Evolutionary conservation across 75 land plant genomes (phyloP), one percentile per base, ranked within the genome.

Genomic region (Gnetum montanum): DNA sequence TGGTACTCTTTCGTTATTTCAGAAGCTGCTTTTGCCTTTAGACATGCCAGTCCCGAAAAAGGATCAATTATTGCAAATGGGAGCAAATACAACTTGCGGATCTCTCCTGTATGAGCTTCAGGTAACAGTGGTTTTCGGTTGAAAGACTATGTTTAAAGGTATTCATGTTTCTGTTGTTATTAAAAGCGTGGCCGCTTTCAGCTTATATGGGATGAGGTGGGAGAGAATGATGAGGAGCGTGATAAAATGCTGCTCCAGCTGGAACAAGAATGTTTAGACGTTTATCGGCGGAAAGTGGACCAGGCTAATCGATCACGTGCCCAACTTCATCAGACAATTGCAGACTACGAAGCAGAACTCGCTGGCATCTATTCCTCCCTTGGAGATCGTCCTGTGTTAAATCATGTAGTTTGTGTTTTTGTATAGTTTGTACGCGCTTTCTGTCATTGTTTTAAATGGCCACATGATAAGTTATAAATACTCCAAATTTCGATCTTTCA

Each of bases 201-300:
- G 98, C 64, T 71, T 47, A 85, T 94, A 43, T 94, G 98, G 98
- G 91, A 94, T 59, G 98, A 94, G 70, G 82, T 94, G 34, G 98
- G 98, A 4, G 91, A 94, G 64, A 59, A 62, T 26, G 96, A 89
- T 62, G 63, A 69, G 24, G 90, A 85, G 18, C 77, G 90, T 46
- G 99, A 94, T 45, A 80, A 75, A 59, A 77, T 94, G 91, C 54
- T 94, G 34, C 69, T 84, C 48, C 81, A 94, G 70, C 60, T 94
- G 20, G 91, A 94, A 58, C 77, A 80, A 47, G 96, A 94, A 36
- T 94, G 99, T 45, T 41, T 94, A 24, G 96, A 94, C 48, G 96
- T 90, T 3, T 94, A 94, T 62, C 69, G 83, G 49, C 79, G 91
- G 54, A 94, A 90, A 61, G 99, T 94, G 4, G 96, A 86, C 46